phyloP scores from a whole-genome alignment of 2,329 filamentous ascomycete genomes.

The Waltergamsia citrina region DNA sequence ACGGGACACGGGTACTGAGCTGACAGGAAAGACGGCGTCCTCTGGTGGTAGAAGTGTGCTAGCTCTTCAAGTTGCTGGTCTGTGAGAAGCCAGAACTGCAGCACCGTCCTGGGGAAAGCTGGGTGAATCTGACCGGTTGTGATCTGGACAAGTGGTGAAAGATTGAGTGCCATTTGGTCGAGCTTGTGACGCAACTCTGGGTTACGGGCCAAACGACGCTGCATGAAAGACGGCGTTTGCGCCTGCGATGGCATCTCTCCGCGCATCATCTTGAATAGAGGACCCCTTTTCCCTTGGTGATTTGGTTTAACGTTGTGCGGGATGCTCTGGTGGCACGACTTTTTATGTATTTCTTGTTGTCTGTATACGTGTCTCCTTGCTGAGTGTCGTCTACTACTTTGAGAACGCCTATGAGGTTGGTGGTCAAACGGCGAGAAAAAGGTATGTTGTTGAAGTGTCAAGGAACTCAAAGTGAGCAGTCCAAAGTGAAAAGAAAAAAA shows the following conservation, averaged over 20 bases:
- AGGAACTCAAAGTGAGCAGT: background rate
- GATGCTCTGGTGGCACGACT: no score
- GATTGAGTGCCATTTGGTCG: constrained; percentile 52
- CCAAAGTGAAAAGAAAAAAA: background rate
- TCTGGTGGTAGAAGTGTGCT: constrained; percentile 66
- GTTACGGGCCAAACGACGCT: constrained; percentile 28
- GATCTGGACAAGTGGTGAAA: constrained; percentile 58
- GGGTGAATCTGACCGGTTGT: constrained; percentile 53
- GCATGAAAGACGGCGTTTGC: constrained; percentile 8
- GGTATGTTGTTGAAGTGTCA: background rate
- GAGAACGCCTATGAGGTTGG: no score
- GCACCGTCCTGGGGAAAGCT: constrained; percentile 54
- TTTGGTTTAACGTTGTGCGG: background rate
- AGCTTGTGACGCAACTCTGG: constrained; percentile 52
- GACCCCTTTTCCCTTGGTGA: constrained; percentile 2
- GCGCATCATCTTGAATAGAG: constrained; percentile 18
- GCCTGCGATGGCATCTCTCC: constrained; percentile 16
- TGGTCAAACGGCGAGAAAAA: background rate
- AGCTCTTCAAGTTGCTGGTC: constrained; percentile 60
- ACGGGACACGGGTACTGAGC: constrained; percentile 60
- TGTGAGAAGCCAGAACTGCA: constrained; percentile 66
- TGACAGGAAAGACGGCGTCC: constrained; percentile 43
- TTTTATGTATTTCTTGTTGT: background rate
- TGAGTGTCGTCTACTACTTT: background rate
- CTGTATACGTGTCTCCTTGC: background rate